Percentiles rank a stretch among this genome's conserved stretches.
Conservation (phyloP, 352 stramenopile genomes). For the Blastocystis sp. region DNA sequence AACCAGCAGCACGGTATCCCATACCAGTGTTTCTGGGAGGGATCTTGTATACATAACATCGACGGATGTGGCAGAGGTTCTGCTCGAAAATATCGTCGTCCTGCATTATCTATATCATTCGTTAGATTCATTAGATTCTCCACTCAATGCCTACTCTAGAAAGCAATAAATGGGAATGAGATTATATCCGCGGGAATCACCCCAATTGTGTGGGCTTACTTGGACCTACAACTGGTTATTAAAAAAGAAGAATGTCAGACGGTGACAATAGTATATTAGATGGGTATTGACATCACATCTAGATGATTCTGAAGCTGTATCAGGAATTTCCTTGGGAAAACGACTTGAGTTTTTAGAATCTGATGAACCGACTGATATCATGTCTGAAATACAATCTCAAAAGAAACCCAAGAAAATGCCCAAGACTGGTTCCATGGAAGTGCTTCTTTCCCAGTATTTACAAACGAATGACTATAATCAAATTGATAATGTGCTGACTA, state of each 20-base stretch:
- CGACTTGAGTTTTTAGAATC: neutral
- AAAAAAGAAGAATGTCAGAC: neutral
- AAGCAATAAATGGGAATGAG: neutral
- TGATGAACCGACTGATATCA: constrained; percentile 9
- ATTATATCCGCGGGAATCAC: neutral
- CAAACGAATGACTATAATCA: constrained; percentile 2
- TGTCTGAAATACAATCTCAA: neutral
- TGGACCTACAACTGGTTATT: neutral
- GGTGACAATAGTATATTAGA: neutral
- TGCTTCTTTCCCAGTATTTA: constrained; percentile 15
- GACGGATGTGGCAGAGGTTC: constrained; percentile 21
- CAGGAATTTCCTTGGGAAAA: neutral
- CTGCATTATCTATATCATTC: constrained; percentile 21
- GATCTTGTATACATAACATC: constrained; percentile 65
- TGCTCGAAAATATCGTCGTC: constrained; percentile 57
- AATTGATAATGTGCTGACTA: neutral
- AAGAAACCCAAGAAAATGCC: neutral
- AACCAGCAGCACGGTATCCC: constrained; percentile 65
- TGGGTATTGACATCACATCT: neutral
- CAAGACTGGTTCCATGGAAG: constrained; percentile 27
- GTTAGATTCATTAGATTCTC: constrained; percentile 3
- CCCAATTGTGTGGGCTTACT: neutral
- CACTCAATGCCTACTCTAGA: neutral
- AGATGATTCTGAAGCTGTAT: neutral
- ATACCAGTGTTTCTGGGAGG: constrained; percentile 56